These are phyloP conservation scores for Anthracocystis walkeri DNA, from an alignment of 1,284 basidiomycete genomes.

Conservation along the genomic window DNA sequence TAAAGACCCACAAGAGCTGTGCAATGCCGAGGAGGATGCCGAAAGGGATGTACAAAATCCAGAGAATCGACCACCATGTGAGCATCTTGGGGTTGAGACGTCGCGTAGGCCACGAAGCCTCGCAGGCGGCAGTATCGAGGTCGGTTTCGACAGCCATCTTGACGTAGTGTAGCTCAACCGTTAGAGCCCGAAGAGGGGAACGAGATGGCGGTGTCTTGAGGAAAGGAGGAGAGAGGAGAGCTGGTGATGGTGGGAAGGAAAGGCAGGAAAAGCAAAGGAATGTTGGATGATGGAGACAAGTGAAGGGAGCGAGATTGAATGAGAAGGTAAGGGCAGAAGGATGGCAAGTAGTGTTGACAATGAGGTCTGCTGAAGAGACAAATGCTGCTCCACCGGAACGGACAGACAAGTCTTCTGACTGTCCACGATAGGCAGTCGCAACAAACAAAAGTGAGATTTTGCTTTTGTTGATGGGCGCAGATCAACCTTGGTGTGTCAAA, in stretches of 20 bases:
- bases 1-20: constrained; percentile 22
- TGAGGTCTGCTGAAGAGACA: not conserved
- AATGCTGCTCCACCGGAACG: not conserved
- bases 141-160: constrained; percentile 38
- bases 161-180: not conserved
- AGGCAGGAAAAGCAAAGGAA: not conserved
- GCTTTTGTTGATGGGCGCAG: constrained; percentile 4
- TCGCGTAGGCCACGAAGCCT: constrained; percentile 35
- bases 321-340: not conserved
- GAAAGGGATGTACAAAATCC: constrained; percentile 26
- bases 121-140: constrained; percentile 33
- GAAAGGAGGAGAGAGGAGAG: not conserved
- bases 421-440: not conserved
- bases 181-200: not conserved
- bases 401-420: not conserved
- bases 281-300: not conserved
- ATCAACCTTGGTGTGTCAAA: not conserved
- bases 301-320: not conserved
- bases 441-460: too few relatives aligned
- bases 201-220: not conserved
- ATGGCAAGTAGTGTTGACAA: not conserved
- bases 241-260: constrained; percentile 1
- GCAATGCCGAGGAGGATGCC: constrained; percentile 18
- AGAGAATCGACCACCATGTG: constrained; percentile 30
- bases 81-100: constrained; percentile 34